Conservation (phyloP, 2,329 filamentous ascomycete species). For the Incumbomyces lentus region DNA sequence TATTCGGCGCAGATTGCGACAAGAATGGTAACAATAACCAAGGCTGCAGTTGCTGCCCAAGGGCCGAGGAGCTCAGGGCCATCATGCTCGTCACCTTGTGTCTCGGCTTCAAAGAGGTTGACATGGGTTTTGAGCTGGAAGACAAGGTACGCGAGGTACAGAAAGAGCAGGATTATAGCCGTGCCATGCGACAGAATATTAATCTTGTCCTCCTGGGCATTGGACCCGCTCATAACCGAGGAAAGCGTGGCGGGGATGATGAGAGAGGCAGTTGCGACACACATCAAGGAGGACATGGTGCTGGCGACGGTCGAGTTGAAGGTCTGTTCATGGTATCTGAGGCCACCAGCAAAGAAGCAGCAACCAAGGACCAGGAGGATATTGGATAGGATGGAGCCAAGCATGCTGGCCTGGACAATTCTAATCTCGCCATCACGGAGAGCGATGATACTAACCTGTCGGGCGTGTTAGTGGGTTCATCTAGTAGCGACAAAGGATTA, state of each 20-base stretch:
- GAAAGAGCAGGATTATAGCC: constrained; percentile 60
- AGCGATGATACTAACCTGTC: constrained; percentile 80
- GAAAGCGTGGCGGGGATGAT: constrained; percentile 71
- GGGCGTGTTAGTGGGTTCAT: constrained; percentile 57
- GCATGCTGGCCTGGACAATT: constrained; percentile 96
- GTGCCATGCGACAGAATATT: constrained; percentile 65
- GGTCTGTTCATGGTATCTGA: constrained; percentile 58
- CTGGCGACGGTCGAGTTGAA: constrained; percentile 42
- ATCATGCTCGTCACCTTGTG: constrained; percentile 23
- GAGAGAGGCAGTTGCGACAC: constrained; percentile 63
- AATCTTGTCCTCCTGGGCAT: constrained; percentile 43
- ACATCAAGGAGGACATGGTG: constrained; percentile 58
- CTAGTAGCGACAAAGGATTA: constrained; percentile 64
- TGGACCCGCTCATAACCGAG: constrained; percentile 42
- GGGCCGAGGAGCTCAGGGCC: constrained; percentile 49
- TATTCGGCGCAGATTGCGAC: constrained; percentile 69
- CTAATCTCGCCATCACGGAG: constrained; percentile 76
- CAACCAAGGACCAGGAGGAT: constrained; percentile 76
- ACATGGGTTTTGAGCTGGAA: constrained; percentile 71
- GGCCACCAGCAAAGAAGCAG: constrained; percentile 67
- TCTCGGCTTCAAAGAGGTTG: constrained; percentile 53
- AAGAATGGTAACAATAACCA: constrained; percentile 59
- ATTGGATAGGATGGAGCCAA: constrained; percentile 91
- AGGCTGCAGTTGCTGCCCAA: constrained; percentile 52
- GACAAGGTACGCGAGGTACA: constrained; percentile 66